Evolutionary conservation across 2,329 filamentous ascomycete genomes (phyloP).

Genomic region (Byssothecium circinans): DNA sequence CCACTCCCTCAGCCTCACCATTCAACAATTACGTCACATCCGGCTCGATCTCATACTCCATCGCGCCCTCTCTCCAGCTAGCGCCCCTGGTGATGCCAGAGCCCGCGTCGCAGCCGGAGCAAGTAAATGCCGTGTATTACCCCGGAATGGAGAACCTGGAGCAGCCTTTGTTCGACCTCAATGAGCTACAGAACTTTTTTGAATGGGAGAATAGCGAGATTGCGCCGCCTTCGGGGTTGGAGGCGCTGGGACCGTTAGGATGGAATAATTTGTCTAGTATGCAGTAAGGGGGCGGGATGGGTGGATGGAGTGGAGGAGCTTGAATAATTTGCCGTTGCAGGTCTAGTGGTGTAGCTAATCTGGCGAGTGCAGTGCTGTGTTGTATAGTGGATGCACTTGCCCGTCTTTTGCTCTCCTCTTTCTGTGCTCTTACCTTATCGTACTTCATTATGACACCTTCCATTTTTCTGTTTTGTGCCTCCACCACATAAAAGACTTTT

Average conservation of each 20-base stretch:
- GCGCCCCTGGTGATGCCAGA: neutral
- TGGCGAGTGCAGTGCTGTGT: too few relatives aligned
- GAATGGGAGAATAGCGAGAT: constrained; percentile 32
- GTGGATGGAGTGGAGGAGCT: too few relatives aligned
- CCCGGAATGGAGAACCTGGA: constrained; percentile 19
- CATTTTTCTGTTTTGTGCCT: too few relatives aligned
- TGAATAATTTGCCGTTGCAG: too few relatives aligned
- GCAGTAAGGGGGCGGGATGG: too few relatives aligned
- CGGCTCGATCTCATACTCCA: constrained; percentile 1
- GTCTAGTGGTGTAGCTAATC: too few relatives aligned
- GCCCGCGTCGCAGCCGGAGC: constrained; percentile 1
- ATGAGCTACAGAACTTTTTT: constrained; percentile 38
- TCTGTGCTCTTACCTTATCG: too few relatives aligned
- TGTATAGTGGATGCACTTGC: too few relatives aligned
- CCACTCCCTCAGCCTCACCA: neutral
- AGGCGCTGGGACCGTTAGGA: constrained; percentile 32
- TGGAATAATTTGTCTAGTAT: constrained; percentile 21
- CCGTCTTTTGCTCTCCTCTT: too few relatives aligned
- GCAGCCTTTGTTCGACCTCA: constrained; percentile 34
- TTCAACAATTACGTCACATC: neutral
- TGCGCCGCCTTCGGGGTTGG: constrained; percentile 30
- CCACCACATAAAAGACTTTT: too few relatives aligned
- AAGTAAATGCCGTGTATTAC: constrained; percentile 8
- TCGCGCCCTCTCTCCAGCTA: constrained; percentile 1
- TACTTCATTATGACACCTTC: too few relatives aligned